These are phyloP conservation scores for Thelephora terrestris DNA, from an alignment of 1,284 basidiomycete genomes.

Conservation along the genomic window DNA sequence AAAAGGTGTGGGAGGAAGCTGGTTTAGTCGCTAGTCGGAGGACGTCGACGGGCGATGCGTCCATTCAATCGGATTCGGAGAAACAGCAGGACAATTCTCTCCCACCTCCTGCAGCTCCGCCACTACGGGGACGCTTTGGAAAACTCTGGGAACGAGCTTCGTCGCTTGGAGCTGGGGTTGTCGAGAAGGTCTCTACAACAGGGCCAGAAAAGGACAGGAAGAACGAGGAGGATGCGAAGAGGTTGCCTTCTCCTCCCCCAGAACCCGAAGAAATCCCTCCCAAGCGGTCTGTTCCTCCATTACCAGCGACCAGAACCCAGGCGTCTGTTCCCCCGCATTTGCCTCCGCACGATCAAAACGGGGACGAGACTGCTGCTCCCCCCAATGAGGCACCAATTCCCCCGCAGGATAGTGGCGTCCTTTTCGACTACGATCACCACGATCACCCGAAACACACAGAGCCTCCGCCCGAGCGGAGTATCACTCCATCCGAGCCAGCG, in stretches of 20 bases:
- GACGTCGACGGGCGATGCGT: constrained; percentile 1
- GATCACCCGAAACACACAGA: too few species aligned
- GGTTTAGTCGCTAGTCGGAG: not conserved
- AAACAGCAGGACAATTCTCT: not conserved
- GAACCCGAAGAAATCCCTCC: constrained; percentile 1
- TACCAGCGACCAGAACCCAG: constrained; percentile 1
- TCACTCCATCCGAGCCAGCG: too few species aligned
- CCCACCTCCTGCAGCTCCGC: not conserved
- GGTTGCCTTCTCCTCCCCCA: constrained; percentile 8
- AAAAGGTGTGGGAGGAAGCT: constrained; percentile 77
- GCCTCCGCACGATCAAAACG: not conserved
- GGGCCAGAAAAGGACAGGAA: constrained; percentile 6
- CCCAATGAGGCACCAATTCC: not conserved
- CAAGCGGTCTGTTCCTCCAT: not conserved
- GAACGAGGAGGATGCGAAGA: constrained; percentile 4
- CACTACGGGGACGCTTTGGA: not conserved
- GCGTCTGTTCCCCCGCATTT: constrained; percentile 1
- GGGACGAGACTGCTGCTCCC: not conserved
- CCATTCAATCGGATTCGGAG: not conserved
- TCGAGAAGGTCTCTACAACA: not conserved
- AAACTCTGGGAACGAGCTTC: not conserved
- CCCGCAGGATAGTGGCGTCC: too few species aligned
- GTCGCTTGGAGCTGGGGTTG: not conserved
- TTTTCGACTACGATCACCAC: too few species aligned
- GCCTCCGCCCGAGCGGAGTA: not conserved